Percentiles rank a stretch among this genome's conserved stretches.
Evolutionary conservation across 768 basidiomycete genomes (phyloP).

Genomic region (Termitomyces sp.): DNA sequence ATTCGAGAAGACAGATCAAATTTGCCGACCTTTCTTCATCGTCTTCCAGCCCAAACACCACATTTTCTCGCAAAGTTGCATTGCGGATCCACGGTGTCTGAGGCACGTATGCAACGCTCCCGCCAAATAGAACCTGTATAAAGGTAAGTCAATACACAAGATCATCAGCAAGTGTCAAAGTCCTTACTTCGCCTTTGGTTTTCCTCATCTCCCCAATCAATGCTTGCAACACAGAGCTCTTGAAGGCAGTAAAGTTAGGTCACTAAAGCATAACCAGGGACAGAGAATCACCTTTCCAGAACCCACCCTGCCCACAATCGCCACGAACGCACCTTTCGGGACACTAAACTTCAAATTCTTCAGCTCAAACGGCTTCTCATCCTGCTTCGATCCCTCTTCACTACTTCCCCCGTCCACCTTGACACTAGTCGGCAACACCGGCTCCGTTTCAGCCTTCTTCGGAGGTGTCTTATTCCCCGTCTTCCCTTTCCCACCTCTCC

Average conservation of each 20-base stretch:
- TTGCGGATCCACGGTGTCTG: slow-evolving; percentile 66
- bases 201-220: slow-evolving; percentile 69
- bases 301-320: slow-evolving; percentile 72
- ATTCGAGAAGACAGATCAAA: background rate
- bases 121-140: slow-evolving; percentile 48
- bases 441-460: background rate
- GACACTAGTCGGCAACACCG: slow-evolving; percentile 1
- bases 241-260: background rate
- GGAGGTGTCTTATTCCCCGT: slow-evolving; percentile 6
- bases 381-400: slow-evolving; percentile 6
- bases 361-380: slow-evolving; percentile 52
- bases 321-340: slow-evolving; percentile 59
- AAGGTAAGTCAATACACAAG: background rate
- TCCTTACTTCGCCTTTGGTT: slow-evolving; percentile 50
- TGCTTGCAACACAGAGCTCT: slow-evolving; percentile 58
- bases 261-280: background rate
- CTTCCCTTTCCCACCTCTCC: slow-evolving; percentile 14
- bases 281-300: slow-evolving; percentile 55
- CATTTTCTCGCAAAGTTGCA: slow-evolving; percentile 70
- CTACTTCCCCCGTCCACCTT: background rate
- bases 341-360: slow-evolving; percentile 44
- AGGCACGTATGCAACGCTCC: slow-evolving; percentile 56
- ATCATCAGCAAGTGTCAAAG: background rate
- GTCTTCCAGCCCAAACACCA: slow-evolving; percentile 67
- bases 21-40: slow-evolving; percentile 47